phyloP scores from a whole-genome alignment of 306 rosid species.

The Echinosophora koreensis region DNA sequence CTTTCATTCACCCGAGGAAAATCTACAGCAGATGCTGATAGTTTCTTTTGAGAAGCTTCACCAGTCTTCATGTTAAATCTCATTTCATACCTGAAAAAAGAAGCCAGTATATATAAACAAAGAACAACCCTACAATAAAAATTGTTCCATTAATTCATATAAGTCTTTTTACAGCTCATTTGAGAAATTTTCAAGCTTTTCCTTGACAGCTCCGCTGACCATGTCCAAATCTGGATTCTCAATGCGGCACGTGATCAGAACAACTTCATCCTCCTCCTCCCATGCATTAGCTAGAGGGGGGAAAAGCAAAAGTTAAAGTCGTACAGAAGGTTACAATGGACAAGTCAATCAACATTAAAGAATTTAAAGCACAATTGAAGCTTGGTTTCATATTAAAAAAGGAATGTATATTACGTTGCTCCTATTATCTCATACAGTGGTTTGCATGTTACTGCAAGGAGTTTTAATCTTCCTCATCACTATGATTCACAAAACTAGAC shows the following conservation, averaged over 20 bases:
- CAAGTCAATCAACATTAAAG: slow-evolving; percentile 8
- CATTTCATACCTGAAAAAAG: slow-evolving; percentile 82
- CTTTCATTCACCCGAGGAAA: slow-evolving; percentile 94
- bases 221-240: slow-evolving; percentile 75
- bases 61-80: slow-evolving; percentile 87
- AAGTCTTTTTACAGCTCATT: slow-evolving; percentile 75
- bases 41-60: slow-evolving; percentile 75
- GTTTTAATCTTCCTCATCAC: slow-evolving; percentile 10
- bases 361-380: slow-evolving; percentile 24
- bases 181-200: slow-evolving; percentile 74
- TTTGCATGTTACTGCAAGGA: slow-evolving; percentile 32
- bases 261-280: slow-evolving; percentile 98
- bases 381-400: slow-evolving; percentile 21
- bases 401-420: background rate
- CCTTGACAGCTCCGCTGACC: slow-evolving; percentile 71
- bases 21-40: slow-evolving; percentile 81
- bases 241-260: slow-evolving; percentile 86
- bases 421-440: background rate
- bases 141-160: slow-evolving; percentile 1
- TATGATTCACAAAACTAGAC: slow-evolving; percentile 23
- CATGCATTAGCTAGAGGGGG: slow-evolving; percentile 82
- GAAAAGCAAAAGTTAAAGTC: background rate
- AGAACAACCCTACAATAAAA: slow-evolving; percentile 15
- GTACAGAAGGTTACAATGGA: slow-evolving; percentile 43
- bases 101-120: slow-evolving; percentile 37